These are phyloP conservation scores for Scenedesmus sp. DNA, from an alignment of 163 green algal genomes.

Conservation along the genomic window DNA sequence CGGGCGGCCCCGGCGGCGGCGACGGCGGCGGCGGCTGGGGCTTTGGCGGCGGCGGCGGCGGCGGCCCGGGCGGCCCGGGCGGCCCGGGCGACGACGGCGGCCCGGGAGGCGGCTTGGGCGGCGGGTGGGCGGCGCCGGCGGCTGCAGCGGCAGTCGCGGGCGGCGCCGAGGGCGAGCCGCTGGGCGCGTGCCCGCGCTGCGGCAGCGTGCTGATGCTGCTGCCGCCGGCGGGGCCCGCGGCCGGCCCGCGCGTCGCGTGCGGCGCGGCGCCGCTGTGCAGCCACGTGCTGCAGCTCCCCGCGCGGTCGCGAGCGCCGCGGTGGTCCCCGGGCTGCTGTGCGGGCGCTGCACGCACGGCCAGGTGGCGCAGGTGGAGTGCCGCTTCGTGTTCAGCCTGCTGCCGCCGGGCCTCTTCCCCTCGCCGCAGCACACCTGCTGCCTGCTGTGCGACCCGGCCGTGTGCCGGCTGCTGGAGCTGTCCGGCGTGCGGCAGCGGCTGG, in stretches of 20 bases:
- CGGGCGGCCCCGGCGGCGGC: background rate
- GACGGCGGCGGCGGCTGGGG: background rate
- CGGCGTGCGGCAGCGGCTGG: background rate
- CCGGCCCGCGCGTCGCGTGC: conserved; percentile 29
- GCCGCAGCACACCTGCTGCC: conserved; percentile 48
- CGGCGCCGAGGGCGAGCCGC: background rate
- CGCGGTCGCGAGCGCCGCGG: conserved; percentile 33
- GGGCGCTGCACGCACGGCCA: conserved; percentile 40
- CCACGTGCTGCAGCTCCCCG: conserved; percentile 43
- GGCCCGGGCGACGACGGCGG: background rate
- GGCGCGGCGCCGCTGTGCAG: conserved; percentile 20
- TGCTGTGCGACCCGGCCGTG: conserved; percentile 65
- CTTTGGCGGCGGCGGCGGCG: conserved; percentile 2
- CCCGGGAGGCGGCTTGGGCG: background rate
- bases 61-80: background rate
- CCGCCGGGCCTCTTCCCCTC: conserved; percentile 58
- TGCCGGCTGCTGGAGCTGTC: conserved; percentile 59
- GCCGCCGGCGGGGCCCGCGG: conserved; percentile 39
- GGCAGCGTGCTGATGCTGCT: conserved; percentile 46
- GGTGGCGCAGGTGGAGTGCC: conserved; percentile 43
- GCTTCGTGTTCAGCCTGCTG: conserved; percentile 57
- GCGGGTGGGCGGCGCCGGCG: background rate
- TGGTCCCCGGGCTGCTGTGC: conserved; percentile 37
- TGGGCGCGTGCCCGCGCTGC: conserved; percentile 49
- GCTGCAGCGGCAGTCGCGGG: background rate